Evolutionary conservation across 495 filamentous ascomycete genomes (phyloP), one percentile per base, ranked within the genome.

Genomic region (Aspergillus cavernicola): DNA sequence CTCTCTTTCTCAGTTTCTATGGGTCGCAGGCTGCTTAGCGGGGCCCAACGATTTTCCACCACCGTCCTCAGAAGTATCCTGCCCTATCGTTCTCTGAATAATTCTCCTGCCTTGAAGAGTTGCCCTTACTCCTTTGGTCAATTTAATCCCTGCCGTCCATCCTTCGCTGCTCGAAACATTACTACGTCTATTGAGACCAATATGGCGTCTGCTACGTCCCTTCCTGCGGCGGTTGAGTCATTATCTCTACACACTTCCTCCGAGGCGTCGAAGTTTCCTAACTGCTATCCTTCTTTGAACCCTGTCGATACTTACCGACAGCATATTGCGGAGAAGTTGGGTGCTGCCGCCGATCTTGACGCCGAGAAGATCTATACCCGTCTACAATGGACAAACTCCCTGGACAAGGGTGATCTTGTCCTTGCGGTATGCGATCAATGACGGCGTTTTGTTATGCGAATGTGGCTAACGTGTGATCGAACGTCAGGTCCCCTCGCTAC

Each of bases 391-490:
- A 96, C 92, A 12, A 77, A 80, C 56, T 83, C 83, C 41, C 73
- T 95, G 23, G 92, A 96, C 52, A 95, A 95, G 78, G 92, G 92
- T 55, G 92, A 97, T 66, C 71, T 97, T 57, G 74, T 85, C 39
- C 73, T 96, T 31, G 83, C 92, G 44, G 85, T 76, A 74, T 52
- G 68, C 59, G n/a, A 55, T 50, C 6, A 54, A 39, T 2, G 18
- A 18, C 10, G 9, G 4, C 4, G 24, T 22, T 37, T 18, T 23
- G 44, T 23, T 9, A 18, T 16, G 10, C 3, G 29, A 18, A 37
- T n/a, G n/a, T n/a, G 15, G 29, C 40, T 47, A 43, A 49, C 39
- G 40, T 24, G n/a, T n/a, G n/a, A n/a, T n/a, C n/a, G 24, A 19
- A 38, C 37, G 12, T 10, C 26, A 76, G 73, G 67, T 89, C 28